phyloP scores from a whole-genome alignment of 192 early-diverging fungal genomes.

The Diversispora epigaea region DNA sequence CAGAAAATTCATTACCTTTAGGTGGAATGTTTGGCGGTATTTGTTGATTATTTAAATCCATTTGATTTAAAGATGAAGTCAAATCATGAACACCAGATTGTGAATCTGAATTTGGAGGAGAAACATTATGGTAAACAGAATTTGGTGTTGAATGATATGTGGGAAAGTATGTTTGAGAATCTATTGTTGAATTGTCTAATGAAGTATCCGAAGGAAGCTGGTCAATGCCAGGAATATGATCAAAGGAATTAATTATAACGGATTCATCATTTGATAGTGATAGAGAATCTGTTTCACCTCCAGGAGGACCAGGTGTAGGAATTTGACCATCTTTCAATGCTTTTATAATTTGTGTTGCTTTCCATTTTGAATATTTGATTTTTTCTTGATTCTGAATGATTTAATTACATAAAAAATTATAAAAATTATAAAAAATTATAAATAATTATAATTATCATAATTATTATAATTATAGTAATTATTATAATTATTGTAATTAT shows the following conservation, averaged over 20 bases:
- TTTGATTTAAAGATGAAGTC: not conserved
- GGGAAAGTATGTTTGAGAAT: not conserved
- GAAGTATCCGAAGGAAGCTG: conserved; percentile 36
- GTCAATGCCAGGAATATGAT: conserved; percentile 35
- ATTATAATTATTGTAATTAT: not conserved
- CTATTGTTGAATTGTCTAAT: not conserved
- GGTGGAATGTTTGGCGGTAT: conserved; percentile 19
- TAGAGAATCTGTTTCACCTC: conserved; percentile 21
- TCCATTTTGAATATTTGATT: conserved; percentile 95
- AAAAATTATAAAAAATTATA: not conserved
- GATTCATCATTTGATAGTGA: not conserved
- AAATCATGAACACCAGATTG: not conserved
- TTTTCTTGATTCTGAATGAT: conserved; percentile 68
- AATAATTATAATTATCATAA: not conserved
- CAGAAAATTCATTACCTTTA: conserved; percentile 14
- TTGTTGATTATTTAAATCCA: not conserved
- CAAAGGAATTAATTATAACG: not conserved
- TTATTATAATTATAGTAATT: not conserved
- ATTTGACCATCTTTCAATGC: conserved; percentile 80
- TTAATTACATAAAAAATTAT: not conserved
- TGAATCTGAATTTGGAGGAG: conserved; percentile 1
- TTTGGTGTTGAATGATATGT: conserved; percentile 30
- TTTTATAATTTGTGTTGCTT: conserved; percentile 92
- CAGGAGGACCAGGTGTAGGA: conserved; percentile 63
- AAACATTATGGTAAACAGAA: not conserved